Evolutionary conservation across 1,139 yeast genomes (phyloP), one percentile per base, ranked within the genome.

Genomic region (Pneumocystis murina): DNA sequence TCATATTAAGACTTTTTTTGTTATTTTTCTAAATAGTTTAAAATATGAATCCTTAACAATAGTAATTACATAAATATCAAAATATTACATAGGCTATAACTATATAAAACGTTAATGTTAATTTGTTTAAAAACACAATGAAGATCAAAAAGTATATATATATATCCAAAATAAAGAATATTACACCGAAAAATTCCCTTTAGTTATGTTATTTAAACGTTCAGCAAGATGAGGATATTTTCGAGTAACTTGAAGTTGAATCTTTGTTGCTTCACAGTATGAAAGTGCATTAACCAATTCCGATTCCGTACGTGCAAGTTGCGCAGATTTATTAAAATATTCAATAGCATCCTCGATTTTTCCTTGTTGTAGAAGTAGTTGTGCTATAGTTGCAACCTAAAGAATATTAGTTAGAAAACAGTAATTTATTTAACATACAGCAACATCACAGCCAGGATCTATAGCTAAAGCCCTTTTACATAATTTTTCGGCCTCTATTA

Each of bases 231-330:
- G 43, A 10, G 60, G 60, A 30, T 58, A 58, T 58, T 58, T 58
- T 30, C 28, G 39, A 38, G 43, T 40, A 58, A 58, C 60, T 38
- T 38, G 43, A 40, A 58, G 60, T 24, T 58, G 60, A 20, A 40
- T 58, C 16, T 38, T 38, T 20, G 60, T 40, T 17, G 60, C 60
- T 40, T 89, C 97, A 67, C 95, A 94, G 72, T 88, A 87, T 43
- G 95, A 86, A 68, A 90, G 85, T 64, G 96, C 95, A 78, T 90
- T 97, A 66, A 87, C 80, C 78, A 90, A 87, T 78, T 92, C 98
- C 68, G 86, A 88, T 66, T 83, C 79, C 62, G 88, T 82, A 80
- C 97, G 86, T 54, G 96, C 86, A 70, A 90, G 81, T 66, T 81
- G 81, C 64, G 94, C 84, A 66, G 94, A 86, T 72, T 84, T 87